Percentiles rank a stretch among this genome's conserved stretches.
Evolutionary conservation across 208 protist genomes (phyloP).

Genomic region (Leishmania guyanensis): DNA sequence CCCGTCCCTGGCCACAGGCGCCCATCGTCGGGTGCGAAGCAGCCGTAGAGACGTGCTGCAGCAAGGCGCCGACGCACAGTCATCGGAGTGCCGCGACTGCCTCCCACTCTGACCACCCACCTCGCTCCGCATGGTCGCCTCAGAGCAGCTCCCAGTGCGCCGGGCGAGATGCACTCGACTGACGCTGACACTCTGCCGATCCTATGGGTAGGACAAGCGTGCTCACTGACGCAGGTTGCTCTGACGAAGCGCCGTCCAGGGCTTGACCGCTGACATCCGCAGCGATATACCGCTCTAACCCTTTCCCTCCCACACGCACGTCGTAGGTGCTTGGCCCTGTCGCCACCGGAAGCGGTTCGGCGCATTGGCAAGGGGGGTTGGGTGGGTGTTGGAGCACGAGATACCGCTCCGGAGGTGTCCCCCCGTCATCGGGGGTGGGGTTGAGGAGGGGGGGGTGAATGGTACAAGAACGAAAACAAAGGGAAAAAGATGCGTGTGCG

Average conservation of each 20-base stretch:
- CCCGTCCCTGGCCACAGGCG: not conserved
- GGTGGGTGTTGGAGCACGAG: too few relatives aligned
- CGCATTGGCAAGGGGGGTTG: not conserved
- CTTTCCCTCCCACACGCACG: too few relatives aligned
- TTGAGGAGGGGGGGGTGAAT: not conserved
- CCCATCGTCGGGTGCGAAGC: not conserved
- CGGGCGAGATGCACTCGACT: not conserved
- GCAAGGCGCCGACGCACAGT: not conserved
- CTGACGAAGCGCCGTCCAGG: not conserved
- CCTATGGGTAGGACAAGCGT: not conserved
- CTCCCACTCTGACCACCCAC: not conserved
- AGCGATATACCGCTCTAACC: too few relatives aligned
- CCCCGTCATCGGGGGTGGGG: too few relatives aligned
- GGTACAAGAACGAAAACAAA: not conserved
- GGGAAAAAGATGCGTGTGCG: not conserved
- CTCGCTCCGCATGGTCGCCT: not conserved
- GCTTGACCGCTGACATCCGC: not conserved
- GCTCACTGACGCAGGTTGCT: not conserved
- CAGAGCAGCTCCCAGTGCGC: not conserved
- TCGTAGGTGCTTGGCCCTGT: not conserved
- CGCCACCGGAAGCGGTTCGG: not conserved
- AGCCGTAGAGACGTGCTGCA: not conserved
- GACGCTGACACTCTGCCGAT: not conserved
- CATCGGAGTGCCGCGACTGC: not conserved
- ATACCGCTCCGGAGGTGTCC: too few relatives aligned